phyloP scores from a whole-genome alignment of 345 rosid species.

The Brassica cretica region DNA sequence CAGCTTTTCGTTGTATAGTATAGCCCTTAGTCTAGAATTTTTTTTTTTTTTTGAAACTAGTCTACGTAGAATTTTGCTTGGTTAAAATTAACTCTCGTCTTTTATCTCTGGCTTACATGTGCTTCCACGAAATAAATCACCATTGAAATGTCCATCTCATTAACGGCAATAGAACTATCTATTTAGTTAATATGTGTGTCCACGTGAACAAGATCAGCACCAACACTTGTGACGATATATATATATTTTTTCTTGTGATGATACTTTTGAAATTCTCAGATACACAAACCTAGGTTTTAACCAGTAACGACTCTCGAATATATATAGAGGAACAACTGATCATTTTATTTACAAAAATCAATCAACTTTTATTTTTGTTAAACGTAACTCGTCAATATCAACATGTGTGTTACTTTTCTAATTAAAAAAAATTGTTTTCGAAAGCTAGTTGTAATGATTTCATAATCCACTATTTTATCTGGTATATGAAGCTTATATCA shows the following conservation, averaged over 20 bases:
- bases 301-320: background rate
- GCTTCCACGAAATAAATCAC: slow-evolving; percentile 11
- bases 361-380: background rate
- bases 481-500: background rate
- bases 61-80: slow-evolving; percentile 19
- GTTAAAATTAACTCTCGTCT: slow-evolving; percentile 4
- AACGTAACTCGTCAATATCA: background rate
- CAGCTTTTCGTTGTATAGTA: slow-evolving; percentile 30
- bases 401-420: background rate
- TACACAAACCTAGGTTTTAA: background rate
- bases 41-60: no score
- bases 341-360: background rate
- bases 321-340: background rate
- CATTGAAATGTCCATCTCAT: background rate
- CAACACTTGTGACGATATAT: background rate
- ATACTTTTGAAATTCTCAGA: no score
- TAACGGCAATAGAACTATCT: background rate
- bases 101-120: slow-evolving; percentile 28
- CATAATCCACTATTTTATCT: background rate
- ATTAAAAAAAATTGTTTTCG: background rate
- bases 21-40: slow-evolving; percentile 14
- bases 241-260: no score
- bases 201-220: background rate
- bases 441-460: background rate
- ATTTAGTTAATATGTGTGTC: background rate